A percentile compares a stretch with the other conserved stretches of the same genome.
Evolutionary conservation across 257 asterid species (phyloP).

Genomic region (Cynanchum wilfordii): DNA sequence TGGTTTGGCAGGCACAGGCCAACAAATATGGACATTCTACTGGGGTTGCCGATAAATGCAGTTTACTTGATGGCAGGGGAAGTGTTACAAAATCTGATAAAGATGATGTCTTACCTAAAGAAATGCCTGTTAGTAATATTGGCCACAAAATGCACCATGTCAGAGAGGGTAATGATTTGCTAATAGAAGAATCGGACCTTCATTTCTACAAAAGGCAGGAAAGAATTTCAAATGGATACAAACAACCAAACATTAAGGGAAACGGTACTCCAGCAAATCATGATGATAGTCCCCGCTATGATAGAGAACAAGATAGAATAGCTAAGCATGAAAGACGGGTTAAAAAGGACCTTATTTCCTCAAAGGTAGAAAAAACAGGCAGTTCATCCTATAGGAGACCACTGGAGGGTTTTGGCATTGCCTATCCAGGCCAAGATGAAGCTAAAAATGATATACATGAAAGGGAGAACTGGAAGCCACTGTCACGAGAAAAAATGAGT

Average conservation of each 20-base stretch:
- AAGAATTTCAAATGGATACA: constrained; percentile 27
- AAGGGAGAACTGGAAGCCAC: constrained; percentile 30
- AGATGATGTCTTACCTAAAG: constrained; percentile 25
- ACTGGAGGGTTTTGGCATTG: constrained; percentile 27
- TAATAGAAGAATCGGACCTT: constrained; percentile 36
- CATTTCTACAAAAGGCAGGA: constrained; percentile 27
- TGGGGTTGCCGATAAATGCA: constrained; percentile 21
- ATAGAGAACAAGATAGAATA: constrained; percentile 31
- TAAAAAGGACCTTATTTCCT: constrained; percentile 29
- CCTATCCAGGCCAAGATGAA: constrained; percentile 26
- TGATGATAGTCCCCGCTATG: constrained; percentile 21
- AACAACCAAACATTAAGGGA: constrained; percentile 29
- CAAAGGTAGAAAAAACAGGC: constrained; percentile 37
- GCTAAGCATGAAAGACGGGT: constrained; percentile 26
- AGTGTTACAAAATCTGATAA: constrained; percentile 29
- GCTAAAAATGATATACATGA: constrained; percentile 20
- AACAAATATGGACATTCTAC: constrained; percentile 20
- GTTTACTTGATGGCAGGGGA: constrained; percentile 35
- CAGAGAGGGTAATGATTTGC: constrained; percentile 29
- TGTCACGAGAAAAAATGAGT: constrained; percentile 32
- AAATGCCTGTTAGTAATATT: constrained; percentile 33
- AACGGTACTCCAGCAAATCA: constrained; percentile 34
- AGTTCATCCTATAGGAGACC: constrained; percentile 35
- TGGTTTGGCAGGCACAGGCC: constrained; percentile 23
- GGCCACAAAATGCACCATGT: constrained; percentile 18